Evolutionary conservation across 768 basidiomycete genomes (phyloP).

Genomic region (Leccinellum albellum): DNA sequence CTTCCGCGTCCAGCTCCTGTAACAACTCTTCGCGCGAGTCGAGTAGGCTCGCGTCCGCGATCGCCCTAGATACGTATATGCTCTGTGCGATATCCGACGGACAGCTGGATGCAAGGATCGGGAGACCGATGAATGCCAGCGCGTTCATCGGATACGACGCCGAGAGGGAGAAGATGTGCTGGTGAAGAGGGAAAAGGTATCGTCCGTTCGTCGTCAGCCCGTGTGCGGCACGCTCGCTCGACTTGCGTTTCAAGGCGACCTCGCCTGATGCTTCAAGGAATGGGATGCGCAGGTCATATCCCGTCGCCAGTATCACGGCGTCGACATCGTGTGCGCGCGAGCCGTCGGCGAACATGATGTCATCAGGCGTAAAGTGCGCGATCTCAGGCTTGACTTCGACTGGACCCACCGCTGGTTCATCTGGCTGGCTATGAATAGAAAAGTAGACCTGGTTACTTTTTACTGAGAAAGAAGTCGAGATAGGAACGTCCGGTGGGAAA

Average conservation of each 20-base stretch:
- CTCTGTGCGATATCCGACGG: constrained; percentile 50
- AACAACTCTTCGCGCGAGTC: constrained; percentile 39
- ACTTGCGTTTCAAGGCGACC: constrained; percentile 15
- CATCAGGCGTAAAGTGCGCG: constrained; percentile 42
- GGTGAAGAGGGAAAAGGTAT: constrained; percentile 54
- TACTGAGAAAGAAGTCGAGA: not conserved
- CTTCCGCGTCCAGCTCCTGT: constrained; percentile 37
- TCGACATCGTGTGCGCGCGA: constrained; percentile 39
- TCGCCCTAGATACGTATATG: constrained; percentile 42
- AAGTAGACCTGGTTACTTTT: constrained; percentile 27
- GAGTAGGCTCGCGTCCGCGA: constrained; percentile 41
- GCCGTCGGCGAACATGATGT: constrained; percentile 47
- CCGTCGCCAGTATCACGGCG: constrained; percentile 49
- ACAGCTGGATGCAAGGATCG: constrained; percentile 44
- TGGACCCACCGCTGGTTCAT: constrained; percentile 11
- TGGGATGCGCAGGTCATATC: constrained; percentile 51
- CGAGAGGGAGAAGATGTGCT: constrained; percentile 52
- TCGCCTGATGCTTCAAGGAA: constrained; percentile 38
- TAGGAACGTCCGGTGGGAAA: not conserved
- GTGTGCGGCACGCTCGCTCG: constrained; percentile 7
- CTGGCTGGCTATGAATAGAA: constrained; percentile 31
- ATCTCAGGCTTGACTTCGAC: constrained; percentile 42
- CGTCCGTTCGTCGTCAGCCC: constrained; percentile 45
- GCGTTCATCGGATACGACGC: constrained; percentile 45
- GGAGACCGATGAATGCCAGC: constrained; percentile 54